These are phyloP conservation scores for Besnoitia besnoiti DNA, from an alignment of 169 alveolate genomes.

Conservation along the genomic window DNA sequence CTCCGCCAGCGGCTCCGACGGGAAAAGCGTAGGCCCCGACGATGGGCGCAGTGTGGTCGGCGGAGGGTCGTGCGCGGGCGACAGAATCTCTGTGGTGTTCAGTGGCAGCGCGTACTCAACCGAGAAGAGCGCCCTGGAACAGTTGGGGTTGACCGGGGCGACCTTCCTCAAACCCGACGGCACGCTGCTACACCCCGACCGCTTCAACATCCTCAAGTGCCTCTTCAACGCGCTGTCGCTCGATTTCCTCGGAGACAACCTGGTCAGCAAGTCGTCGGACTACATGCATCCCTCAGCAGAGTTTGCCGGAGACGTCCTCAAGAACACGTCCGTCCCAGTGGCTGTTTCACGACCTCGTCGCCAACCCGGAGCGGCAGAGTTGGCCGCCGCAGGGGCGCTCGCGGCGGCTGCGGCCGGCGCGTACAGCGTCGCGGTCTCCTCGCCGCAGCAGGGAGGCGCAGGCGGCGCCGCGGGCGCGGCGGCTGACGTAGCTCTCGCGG, in stretches of 20 bases:
- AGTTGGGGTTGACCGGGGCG: background rate
- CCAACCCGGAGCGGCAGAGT: background rate
- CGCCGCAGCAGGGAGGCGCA: background rate
- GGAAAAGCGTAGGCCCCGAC: constrained; percentile 1
- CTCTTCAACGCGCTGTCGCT: constrained; percentile 47
- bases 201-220: constrained; percentile 30
- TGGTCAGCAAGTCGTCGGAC: constrained; percentile 41
- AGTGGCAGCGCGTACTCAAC: constrained; percentile 10
- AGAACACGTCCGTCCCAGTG: background rate
- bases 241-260: constrained; percentile 51
- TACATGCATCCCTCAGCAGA: constrained; percentile 57
- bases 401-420: background rate
- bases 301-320: constrained; percentile 62
- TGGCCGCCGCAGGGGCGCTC: background rate
- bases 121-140: background rate
- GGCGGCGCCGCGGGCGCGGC: background rate
- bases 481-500: background rate
- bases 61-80: background rate
- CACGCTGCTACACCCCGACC: constrained; percentile 30
- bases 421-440: background rate
- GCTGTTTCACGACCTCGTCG: background rate
- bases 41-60: constrained; percentile 1
- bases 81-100: background rate
- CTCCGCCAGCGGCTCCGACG: background rate
- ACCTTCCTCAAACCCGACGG: constrained; percentile 27